Percentiles rank a stretch among this genome's conserved stretches.
Conservation (phyloP, 225 moss, liverwort and hornwort species). For the Physcomitrium patens region DNA sequence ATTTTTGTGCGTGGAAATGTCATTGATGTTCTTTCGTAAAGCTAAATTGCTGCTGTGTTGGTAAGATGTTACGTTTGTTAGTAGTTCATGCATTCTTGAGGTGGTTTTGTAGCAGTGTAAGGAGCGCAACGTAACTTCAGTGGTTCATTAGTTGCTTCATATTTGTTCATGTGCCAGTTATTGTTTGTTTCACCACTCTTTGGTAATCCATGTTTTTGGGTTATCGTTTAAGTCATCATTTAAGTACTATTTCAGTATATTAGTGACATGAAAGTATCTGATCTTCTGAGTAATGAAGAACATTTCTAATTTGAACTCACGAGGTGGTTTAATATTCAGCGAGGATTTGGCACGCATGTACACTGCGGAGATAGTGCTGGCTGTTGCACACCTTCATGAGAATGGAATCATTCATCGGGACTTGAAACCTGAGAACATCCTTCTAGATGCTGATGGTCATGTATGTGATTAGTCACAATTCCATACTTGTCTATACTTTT, state of each 20-base stretch:
- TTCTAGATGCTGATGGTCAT: slow-evolving; percentile 93
- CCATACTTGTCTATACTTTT: background rate
- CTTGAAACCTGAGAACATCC: slow-evolving; percentile 97
- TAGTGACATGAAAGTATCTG: background rate
- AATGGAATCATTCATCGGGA: slow-evolving; percentile 96
- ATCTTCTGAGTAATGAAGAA: background rate
- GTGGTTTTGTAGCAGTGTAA: too few relatives aligned
- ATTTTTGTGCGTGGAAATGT: slow-evolving; percentile 3
- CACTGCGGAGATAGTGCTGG: slow-evolving; percentile 94
- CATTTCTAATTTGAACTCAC: slow-evolving; percentile 23
- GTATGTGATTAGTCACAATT: slow-evolving; percentile 46
- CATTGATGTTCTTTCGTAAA: background rate
- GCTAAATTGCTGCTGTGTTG: too few relatives aligned
- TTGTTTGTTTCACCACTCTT: too few relatives aligned
- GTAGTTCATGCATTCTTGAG: too few relatives aligned
- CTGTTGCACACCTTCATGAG: slow-evolving; percentile 85
- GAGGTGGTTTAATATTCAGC: slow-evolving; percentile 41
- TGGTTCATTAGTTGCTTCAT: too few relatives aligned
- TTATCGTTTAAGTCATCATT: background rate
- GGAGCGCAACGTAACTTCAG: too few relatives aligned
- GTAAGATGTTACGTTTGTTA: too few relatives aligned
- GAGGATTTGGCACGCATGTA: slow-evolving; percentile 91
- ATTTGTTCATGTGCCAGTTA: too few relatives aligned
- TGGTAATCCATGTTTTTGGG: too few relatives aligned
- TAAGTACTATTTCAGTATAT: background rate